Percentiles rank a stretch among this genome's conserved stretches.
phyloP scores from a whole-genome alignment of 345 rosid genomes.

The Schrenkiella parvula region DNA sequence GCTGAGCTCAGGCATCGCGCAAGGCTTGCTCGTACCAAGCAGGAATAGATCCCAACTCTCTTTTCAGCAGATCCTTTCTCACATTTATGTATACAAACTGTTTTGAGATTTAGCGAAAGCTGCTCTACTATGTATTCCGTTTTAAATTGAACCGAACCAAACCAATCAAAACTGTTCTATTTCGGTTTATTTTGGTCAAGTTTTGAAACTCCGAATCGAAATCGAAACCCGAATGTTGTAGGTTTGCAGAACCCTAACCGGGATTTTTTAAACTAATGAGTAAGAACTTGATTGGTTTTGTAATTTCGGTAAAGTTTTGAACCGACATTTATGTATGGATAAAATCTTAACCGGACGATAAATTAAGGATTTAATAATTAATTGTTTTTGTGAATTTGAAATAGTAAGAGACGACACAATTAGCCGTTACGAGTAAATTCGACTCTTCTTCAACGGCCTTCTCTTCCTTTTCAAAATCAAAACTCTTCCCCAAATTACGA shows the following conservation, averaged over 20 bases:
- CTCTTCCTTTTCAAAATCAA: slow-evolving; percentile 39
- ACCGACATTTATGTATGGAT: neutral
- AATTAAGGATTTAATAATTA: neutral
- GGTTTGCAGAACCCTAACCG: no score
- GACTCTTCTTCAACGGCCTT: slow-evolving; percentile 38
- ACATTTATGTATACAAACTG: no score
- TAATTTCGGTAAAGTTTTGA: neutral
- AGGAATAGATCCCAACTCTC: slow-evolving; percentile 47
- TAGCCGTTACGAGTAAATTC: slow-evolving; percentile 22
- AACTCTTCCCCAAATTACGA: slow-evolving; percentile 19
- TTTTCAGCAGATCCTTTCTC: no score
- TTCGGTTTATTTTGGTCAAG: no score
- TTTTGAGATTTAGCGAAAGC: no score
- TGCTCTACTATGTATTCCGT: no score
- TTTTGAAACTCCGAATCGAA: no score
- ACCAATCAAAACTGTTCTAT: no score
- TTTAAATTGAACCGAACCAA: no score
- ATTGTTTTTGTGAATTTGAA: neutral
- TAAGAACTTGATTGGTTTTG: neutral
- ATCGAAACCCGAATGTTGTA: no score
- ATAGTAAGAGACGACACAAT: neutral
- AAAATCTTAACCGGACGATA: neutral
- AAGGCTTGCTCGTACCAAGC: slow-evolving; percentile 61
- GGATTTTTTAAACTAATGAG: no score
- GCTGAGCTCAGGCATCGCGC: slow-evolving; percentile 96